These are phyloP conservation scores for Verticillium dahliae DNA, from an alignment of 2,329 filamentous ascomycete genomes.

Conservation along the genomic window DNA sequence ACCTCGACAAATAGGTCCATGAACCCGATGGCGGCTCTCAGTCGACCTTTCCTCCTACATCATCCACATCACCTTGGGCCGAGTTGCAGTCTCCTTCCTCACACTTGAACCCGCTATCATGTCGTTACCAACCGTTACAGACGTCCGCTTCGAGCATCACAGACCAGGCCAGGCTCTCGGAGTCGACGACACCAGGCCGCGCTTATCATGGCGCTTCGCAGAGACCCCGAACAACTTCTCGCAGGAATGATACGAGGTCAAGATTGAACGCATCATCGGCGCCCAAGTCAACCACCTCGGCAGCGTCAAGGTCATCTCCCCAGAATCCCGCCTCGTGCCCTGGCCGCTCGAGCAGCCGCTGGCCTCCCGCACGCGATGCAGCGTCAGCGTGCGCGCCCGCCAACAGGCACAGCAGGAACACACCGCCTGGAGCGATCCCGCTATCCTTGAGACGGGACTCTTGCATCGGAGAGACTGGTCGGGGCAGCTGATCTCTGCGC, in stretches of 20 bases:
- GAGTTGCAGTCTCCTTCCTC: neutral
- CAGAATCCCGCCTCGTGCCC: constrained; percentile 30
- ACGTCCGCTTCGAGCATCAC: constrained; percentile 30
- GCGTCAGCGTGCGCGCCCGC: constrained; percentile 24
- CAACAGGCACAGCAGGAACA: constrained; percentile 9
- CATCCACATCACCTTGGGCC: neutral
- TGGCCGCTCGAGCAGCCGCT: constrained; percentile 32
- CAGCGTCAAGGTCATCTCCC: constrained; percentile 19
- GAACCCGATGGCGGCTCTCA: neutral
- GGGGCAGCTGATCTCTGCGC: constrained; percentile 20
- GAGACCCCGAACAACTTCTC: constrained; percentile 29
- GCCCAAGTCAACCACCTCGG: neutral
- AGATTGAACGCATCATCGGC: constrained; percentile 19
- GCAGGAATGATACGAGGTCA: constrained; percentile 34
- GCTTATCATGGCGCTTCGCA: constrained; percentile 38
- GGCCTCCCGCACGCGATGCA: constrained; percentile 19
- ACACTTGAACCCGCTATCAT: neutral
- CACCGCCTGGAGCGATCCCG: constrained; percentile 19
- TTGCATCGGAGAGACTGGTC: constrained; percentile 21
- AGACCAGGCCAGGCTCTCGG: constrained; percentile 25
- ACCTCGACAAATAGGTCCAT: neutral
- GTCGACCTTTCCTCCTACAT: neutral
- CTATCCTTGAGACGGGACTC: constrained; percentile 26
- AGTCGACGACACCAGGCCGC: constrained; percentile 33
- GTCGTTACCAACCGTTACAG: neutral